Conservation (phyloP, 805 yeast species). For the Priceomyces melissophilus region DNA sequence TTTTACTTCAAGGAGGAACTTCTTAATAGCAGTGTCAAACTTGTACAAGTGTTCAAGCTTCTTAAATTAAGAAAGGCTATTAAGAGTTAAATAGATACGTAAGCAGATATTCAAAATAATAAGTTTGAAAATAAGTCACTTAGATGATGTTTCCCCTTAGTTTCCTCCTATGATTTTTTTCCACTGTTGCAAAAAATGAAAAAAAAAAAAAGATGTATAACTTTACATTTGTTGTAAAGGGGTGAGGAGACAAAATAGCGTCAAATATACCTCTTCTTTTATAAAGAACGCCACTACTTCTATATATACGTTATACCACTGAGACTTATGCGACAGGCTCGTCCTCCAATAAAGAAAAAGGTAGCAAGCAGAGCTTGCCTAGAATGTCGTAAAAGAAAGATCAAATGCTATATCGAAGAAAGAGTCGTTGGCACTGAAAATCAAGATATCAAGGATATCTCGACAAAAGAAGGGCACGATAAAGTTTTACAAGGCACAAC, state of each 20-base stretch:
- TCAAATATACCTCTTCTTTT: too few species aligned
- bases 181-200: too few species aligned
- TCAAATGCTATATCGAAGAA: slow-evolving; percentile 52
- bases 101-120: too few species aligned
- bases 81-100: not conserved
- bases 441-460: too few species aligned
- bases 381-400: slow-evolving; percentile 60
- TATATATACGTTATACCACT: too few species aligned
- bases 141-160: too few species aligned
- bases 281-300: too few species aligned
- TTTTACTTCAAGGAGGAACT: slow-evolving; percentile 89
- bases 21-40: slow-evolving; percentile 52
- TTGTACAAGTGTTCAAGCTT: slow-evolving; percentile 44
- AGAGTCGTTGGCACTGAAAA: not conserved
- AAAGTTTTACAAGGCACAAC: slow-evolving; percentile 16
- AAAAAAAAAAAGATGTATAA: not conserved
- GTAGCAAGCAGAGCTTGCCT: slow-evolving; percentile 64
- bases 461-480: slow-evolving; percentile 15
- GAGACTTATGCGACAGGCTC: not conserved
- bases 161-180: too few species aligned
- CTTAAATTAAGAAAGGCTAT: slow-evolving; percentile 18
- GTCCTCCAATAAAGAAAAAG: slow-evolving; percentile 27
- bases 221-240: not conserved
- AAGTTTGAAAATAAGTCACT: too few species aligned
- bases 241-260: not conserved